Evolutionary conservation across 2,329 filamentous ascomycete species (phyloP).

Genomic region (Metarhizium humberi): DNA sequence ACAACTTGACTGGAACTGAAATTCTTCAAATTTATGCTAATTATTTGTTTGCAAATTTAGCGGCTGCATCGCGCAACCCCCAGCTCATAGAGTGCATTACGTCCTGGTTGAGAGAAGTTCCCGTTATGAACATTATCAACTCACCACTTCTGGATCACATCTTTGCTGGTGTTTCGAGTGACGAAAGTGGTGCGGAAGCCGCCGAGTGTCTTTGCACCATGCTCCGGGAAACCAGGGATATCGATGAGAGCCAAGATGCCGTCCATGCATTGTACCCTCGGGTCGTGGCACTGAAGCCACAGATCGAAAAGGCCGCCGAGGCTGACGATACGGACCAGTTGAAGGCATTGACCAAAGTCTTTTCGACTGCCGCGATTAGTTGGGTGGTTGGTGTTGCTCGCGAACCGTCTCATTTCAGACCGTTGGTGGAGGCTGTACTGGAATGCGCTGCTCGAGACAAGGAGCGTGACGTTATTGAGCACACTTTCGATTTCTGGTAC

Average conservation of each 20-base stretch:
- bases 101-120: constrained; percentile 92
- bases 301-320: constrained; percentile 64
- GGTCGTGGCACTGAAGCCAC: constrained; percentile 66
- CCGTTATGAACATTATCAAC: constrained; percentile 70
- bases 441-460: constrained; percentile 83
- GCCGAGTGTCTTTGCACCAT: constrained; percentile 90
- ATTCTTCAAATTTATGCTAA: not conserved
- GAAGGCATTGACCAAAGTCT: constrained; percentile 82
- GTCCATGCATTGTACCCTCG: constrained; percentile 79
- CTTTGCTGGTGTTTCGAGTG: constrained; percentile 65
- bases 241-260: constrained; percentile 76
- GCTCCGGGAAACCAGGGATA: constrained; percentile 83
- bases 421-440: constrained; percentile 81
- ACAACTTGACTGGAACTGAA: not conserved
- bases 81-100: constrained; percentile 91
- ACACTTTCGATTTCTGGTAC: constrained; percentile 97
- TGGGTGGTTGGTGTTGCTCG: constrained; percentile 91
- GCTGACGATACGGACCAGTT: constrained; percentile 79
- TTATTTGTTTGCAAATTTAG: constrained; percentile 29
- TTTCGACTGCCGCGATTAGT: constrained; percentile 85
- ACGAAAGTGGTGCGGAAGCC: constrained; percentile 74
- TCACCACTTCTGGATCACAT: constrained; percentile 78
- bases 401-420: constrained; percentile 70
- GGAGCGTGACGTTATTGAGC: constrained; percentile 82
- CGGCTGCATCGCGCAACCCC: constrained; percentile 71